Base-by-base conservation (phyloP, 2,329 filamentous ascomycete genomes). In the Lizonia empirigonia region DNA sequence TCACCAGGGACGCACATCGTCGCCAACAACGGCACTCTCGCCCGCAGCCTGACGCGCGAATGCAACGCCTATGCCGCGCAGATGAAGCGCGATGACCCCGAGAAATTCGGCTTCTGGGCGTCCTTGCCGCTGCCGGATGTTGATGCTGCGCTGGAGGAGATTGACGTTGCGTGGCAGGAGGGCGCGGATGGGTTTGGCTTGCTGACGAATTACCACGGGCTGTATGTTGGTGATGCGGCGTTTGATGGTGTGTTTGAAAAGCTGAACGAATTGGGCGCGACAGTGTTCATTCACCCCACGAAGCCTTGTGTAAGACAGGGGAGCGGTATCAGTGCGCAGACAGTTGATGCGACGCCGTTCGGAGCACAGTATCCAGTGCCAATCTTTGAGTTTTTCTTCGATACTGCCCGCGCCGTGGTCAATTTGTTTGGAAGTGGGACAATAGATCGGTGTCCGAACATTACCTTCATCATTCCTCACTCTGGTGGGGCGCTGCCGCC, bases 281-380 rank as follows among this genome's bases (percentile, higher is more conserved):
- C 74, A 1, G 70, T 83, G 1, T 84, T 85, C 61, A 77, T 83
- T 36, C 82, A 85, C 47, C 81, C 80, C 0, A 83, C 80, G 0
- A 79, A 71, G n/a, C 78, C 77, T 0, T 78, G 74, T 49, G 76
- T 74, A 2, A 66, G 63, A 12, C 44, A 29, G 63, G 63, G 38
- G 46, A 64, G n/a, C n/a, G 40, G 34, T 23, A 30, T 27, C 8
- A 46, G 51, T 2, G 34, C 41, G 2, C 34, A 57, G 3, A 45
- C 64, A 1, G 57, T 60, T 0, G 61, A 65, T 13, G 75, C 76
- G 1, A 60, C 72, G 4, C 76, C 76, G 0, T 66, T 78, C 2
- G 65, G 65, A 1, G 49, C 58, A 0, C 63, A 68, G 7, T 76
- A 75, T 41, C 78, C 78, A 0, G 64, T 76, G 8, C 76, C 78